Base-by-base conservation (phyloP, 2,329 filamentous ascomycete genomes). In the Dryadomyces quercivorus region DNA sequence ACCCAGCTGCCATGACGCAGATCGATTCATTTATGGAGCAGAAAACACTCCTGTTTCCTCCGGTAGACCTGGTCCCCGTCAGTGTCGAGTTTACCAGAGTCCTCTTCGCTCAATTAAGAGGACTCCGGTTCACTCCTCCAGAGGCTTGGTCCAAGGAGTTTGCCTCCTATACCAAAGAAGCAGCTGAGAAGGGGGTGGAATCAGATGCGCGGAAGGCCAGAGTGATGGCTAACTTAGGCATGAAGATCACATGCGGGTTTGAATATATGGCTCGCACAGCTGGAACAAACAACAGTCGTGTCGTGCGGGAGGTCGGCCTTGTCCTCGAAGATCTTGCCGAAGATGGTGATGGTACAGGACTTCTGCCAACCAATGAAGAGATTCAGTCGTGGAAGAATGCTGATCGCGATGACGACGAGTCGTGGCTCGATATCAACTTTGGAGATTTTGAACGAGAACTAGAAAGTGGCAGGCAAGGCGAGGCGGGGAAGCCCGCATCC, bases 371-470 rank as follows among this genome's bases (percentile, higher is more conserved):
- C 0, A 78, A 95, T 61, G 68, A 74, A 0, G 86, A 92, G n/a
- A 88, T 97, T 10, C 67, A 69, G 26, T 62, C 65, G 2, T 97
- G 93, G 92, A 73, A 76, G 40, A 68, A 75, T 34, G 64, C 65
- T 2, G 69, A 73, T 34, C 75, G 72, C n/a, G 80, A 92, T 51
- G 92, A 97, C 57, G 82, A 90, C 61, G 93, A 97, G 62, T 77
- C 80, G 21, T 98, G 93, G 93, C 75, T 98, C 59, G 84, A 97
- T 61, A 94, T 98, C 55, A 84, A 91, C 64, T 96, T 89, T 61
- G 78, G 85, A 18, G 90, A 96, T 58, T 89, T 98, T 55, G 91
- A 96, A 63, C 76, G 78, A 31, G 90, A 96, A 65, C 71, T 98
- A 1, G 74, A 78, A 34, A 76, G 78, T 0, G 73, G 18, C 36